A percentile compares a stretch with the other conserved stretches of the same genome.
Evolutionary conservation across 805 yeast species (phyloP).

Genomic region (Cyberlindnera amylophila): DNA sequence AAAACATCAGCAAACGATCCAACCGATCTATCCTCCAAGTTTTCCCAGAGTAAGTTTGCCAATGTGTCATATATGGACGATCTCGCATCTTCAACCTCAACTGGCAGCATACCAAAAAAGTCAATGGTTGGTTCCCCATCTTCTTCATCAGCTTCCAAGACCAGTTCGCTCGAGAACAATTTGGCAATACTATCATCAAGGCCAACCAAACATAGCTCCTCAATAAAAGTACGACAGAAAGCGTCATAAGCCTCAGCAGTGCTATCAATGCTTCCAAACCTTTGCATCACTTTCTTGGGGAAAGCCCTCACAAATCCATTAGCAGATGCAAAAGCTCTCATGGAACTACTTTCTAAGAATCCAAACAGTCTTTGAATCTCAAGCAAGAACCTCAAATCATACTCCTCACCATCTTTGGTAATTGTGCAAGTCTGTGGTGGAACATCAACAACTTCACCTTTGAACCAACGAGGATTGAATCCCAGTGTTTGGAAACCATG

Average conservation of each 20-base stretch:
- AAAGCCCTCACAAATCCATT: slow-evolving; percentile 30
- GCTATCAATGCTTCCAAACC: slow-evolving; percentile 15
- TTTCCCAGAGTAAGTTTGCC: neutral
- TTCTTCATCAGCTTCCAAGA: neutral
- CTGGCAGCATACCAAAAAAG: slow-evolving; percentile 3
- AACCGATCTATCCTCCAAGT: neutral
- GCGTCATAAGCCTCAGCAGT: slow-evolving; percentile 22
- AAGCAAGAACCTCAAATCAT: slow-evolving; percentile 28
- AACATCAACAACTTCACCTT: slow-evolving; percentile 18
- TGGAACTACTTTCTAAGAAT: slow-evolving; percentile 33
- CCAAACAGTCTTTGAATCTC: slow-evolving; percentile 39
- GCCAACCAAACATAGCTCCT: slow-evolving; percentile 6
- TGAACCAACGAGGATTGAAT: slow-evolving; percentile 39
- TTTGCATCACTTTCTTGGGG: slow-evolving; percentile 21
- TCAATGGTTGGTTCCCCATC: neutral
- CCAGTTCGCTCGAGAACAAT: slow-evolving; percentile 8
- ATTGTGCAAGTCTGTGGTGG: slow-evolving; percentile 9
- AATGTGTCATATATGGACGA: neutral
- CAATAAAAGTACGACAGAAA: slow-evolving; percentile 11
- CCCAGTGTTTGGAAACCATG: slow-evolving; percentile 34
- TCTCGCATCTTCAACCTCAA: neutral
- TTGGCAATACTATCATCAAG: slow-evolving; percentile 2
- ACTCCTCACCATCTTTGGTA: slow-evolving; percentile 23
- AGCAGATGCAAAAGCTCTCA: slow-evolving; percentile 37
- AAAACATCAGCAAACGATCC: neutral